Evolutionary conservation across 2,329 filamentous ascomycete species (phyloP), one percentile per base, ranked within the genome.

Genomic region (Trichoderma brevicompactum): DNA sequence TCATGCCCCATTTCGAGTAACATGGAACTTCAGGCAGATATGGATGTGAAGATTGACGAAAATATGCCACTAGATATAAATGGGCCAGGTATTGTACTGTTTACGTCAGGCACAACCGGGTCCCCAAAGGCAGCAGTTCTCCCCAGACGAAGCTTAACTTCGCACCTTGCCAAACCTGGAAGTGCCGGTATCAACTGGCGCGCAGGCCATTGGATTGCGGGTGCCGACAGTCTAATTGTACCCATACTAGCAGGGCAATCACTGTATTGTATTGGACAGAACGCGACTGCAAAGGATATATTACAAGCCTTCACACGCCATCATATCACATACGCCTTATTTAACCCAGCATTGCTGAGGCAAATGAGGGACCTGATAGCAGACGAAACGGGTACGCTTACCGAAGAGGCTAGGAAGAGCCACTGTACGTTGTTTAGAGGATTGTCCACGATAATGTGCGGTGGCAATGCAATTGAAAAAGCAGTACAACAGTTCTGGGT

Each of bases 41-140:
- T 17, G 15, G 41, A 52, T 7, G 19, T 68, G n/a, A 40, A 10
- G 2, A 66, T 69, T 32, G 58, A 55, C 10, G 15, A 67, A 4
- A 32, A 9, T 9, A 41, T 65, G 0, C 15, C 38, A 19, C 5
- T 69, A 17, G 61, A 66, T 17, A 40, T 55, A 6, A 7, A 49
- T 2, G 63, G 68, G 1, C 69, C 68, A 0, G 68, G 68, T 7
- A 17, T 70, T 90, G 90, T 82, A 49, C 72, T 82, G 32, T 82
- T 82, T 69, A 83, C 80, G 15, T 82, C 79, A 67, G 81, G 81
- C n/a, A 83, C 80, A n/a, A 82, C 80, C 0, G 79, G 79, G 7
- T 69, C 76, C 0, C 80, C 81, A 2, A 83, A 83, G 68, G 80
- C 76, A 66, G 91, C 92, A 1, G 83, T 92, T 28, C 79, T 97